Base-by-base conservation (phyloP, 176 grass and related monocot species). In the Oryza longistaminata region DNA sequence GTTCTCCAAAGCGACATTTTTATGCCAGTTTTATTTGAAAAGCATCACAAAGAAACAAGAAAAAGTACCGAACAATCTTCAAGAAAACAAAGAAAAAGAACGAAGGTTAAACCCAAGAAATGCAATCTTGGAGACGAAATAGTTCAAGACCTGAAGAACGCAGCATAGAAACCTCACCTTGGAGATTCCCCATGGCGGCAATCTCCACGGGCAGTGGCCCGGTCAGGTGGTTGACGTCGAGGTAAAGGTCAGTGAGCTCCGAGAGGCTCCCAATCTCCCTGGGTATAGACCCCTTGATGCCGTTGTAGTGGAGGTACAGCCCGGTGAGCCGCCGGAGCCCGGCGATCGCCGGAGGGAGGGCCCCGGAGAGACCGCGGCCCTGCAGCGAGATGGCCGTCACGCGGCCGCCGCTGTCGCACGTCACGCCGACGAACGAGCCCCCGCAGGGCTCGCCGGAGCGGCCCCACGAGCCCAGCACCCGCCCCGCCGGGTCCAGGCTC, bases 271-370 rank as follows among this genome's bases (percentile, higher is more conserved):
- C 92, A 88, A 99, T 86, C 88, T 94, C 93, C 80, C 75, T 71
- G 21, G 97, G 97, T 74, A 99, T 96, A 50, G 73, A 2, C 4
- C 97, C 97, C 42, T 66, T 92, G 75, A 99, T 84, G 53, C 78
- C 78, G 49, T 99, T 99, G 84, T 96, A 99, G 81, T 99, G 97
- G 16, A 99, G 87, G 82, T 96, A 99, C n/a, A 99, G 76, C 25
- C 97, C 93, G 13, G 90, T 87, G 53, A 99, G 89, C 29, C 84
- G 53, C 9, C 79, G 88, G 71, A 99, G 90, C 42, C 44, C 86
- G 52, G 81, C 91, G 21, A 99, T 80, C 17, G 86, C 93, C 13
- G 97, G 90, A 15, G 93, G 84, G 9, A 99, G 73, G 31, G 34
- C 89, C 46, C 97, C 97, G 6, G 92, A 87, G 82, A 99, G 90